Base-by-base conservation (phyloP, 495 filamentous ascomycete species). In the Penicillium mononematosum region DNA sequence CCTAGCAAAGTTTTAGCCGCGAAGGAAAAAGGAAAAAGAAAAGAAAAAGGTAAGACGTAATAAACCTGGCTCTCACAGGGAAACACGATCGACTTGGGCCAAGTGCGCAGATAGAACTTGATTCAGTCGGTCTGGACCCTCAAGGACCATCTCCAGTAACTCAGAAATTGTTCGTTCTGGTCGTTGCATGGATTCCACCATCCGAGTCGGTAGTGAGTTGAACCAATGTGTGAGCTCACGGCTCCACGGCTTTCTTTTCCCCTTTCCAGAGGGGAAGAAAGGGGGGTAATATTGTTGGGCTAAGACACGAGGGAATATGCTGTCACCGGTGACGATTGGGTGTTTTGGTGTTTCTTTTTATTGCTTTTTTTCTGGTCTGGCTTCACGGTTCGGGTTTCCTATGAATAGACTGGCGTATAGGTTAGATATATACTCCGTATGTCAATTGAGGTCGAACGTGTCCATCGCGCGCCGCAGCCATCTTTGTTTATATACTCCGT, bases 321-420 rank as follows among this genome's bases (percentile, higher is more conserved):
- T 66, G 63, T 66, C 60, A 66, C 66, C 66, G 66, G 66, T 68
- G 66, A 68, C 66, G 65, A 61, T 58, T 42, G 43, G 31, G 42
- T 43, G 45, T 42, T 48, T 41, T 42, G 17, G 19, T 24, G 25
- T 5, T 41, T n/a, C 27, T 32, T 42, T 42, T 5, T 9, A 39
- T 43, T 43, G 17, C 22, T 43, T 43, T 53, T 52, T 43, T 31
- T 27, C 47, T 34, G 25, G 9, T 10, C 38, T 17, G n/a, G 38
- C 4, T 43, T 44, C 6, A 17, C 22, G 36, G n/a, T 53, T 20
- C 20, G 3, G 16, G 3, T 8, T 24, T 19, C 45, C 3, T 49
- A 25, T 29, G 10, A 20, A 43, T 11, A 11, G 19, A 51, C 12
- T 43, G 41, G 11, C 5, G 36, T 38, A 19, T 17, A 14, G 38